Evolutionary conservation across 768 basidiomycete genomes (phyloP), one percentile per base, ranked within the genome.

Genomic region (Strobilomyces dryophilus): DNA sequence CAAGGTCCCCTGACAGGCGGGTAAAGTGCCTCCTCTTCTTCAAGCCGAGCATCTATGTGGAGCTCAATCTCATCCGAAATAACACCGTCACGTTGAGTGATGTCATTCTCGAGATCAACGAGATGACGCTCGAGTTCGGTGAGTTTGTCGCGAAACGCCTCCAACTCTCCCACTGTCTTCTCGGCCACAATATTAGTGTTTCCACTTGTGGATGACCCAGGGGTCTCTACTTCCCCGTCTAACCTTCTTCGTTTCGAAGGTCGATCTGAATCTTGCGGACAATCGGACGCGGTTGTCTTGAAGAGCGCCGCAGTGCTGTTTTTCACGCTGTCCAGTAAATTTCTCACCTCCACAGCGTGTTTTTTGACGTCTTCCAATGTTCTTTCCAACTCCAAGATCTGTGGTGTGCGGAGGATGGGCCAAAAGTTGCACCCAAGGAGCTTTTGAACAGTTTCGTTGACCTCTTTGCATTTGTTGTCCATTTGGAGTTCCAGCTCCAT

Each of bases 371-470:
- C 66, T 12, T 39, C 57, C 5, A 61, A 26, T 18, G 52, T 41
- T 18, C 52, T 68, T 47, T 66, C 65, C 55, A 66, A 48, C 41
- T 68, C 63, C 12, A 51, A 47, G 21, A 65, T 45, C 17, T 64
- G 61, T n/a, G 66, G 55, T 7, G 52, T 46, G 20, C 61, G 63
- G 4, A 73, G n/a, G 31, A 68, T 44, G 6, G 76, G 76, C 76
- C 76, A 77, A 53, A 74, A 76, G 17, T 66, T 65, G 43, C 64
- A 61, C 24, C 67, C 68, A 6, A 72, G 47, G 14, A 77, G 67
- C 20, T 60, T 66, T 31, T 59, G 62, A 17, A 74, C 47, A 12
- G 49, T 36, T 3, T 58, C 60, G 32, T 67, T 70, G 31, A 76
- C 54, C 27, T 71, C 68, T 35, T 61, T 63, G 55, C 71, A 69